A percentile compares a stretch with the other conserved stretches of the same genome.
Evolutionary conservation across 1,139 yeast species (phyloP).

Genomic region (Zygoascus sp.): DNA sequence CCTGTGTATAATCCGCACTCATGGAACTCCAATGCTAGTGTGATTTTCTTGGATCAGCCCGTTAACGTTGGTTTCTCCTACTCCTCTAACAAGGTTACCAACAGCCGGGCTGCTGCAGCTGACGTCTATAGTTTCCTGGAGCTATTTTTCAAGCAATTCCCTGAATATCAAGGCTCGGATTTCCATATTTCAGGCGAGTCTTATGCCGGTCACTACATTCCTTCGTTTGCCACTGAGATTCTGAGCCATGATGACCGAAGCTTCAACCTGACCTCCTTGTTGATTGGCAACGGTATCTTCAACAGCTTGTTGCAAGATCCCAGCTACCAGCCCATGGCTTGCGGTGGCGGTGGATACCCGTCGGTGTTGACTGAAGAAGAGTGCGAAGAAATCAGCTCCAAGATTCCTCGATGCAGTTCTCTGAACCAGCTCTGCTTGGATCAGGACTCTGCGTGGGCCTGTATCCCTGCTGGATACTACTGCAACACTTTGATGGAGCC

Average conservation of each 20-base stretch:
- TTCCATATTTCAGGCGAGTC: slow-evolving; percentile 98
- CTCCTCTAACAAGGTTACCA: slow-evolving; percentile 33
- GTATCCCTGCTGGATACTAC: slow-evolving; percentile 90
- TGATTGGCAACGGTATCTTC: slow-evolving; percentile 95
- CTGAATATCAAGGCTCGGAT: slow-evolving; percentile 62
- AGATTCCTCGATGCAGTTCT: slow-evolving; percentile 75
- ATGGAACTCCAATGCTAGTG: slow-evolving; percentile 67
- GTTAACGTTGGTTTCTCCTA: slow-evolving; percentile 76
- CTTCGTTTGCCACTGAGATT: slow-evolving; percentile 85
- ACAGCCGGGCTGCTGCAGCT: slow-evolving; percentile 72
- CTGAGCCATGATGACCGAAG: slow-evolving; percentile 71
- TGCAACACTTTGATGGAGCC: slow-evolving; percentile 89
- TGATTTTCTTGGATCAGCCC: slow-evolving; percentile 69
- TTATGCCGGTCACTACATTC: slow-evolving; percentile 95
- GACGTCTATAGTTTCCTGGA: slow-evolving; percentile 90
- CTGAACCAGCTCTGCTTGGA: slow-evolving; percentile 79
- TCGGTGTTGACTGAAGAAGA: slow-evolving; percentile 74
- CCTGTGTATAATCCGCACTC: slow-evolving; percentile 59
- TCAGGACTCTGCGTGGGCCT: slow-evolving; percentile 73
- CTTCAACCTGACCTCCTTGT: slow-evolving; percentile 78
- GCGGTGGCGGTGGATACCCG: slow-evolving; percentile 88
- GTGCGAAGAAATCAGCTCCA: slow-evolving; percentile 69
- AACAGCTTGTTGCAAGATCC: slow-evolving; percentile 88
- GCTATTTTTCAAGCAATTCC: slow-evolving; percentile 86
- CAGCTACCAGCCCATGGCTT: slow-evolving; percentile 94